phyloP scores from a whole-genome alignment of 345 rosid species.

The Lumnitzera racemosa region DNA sequence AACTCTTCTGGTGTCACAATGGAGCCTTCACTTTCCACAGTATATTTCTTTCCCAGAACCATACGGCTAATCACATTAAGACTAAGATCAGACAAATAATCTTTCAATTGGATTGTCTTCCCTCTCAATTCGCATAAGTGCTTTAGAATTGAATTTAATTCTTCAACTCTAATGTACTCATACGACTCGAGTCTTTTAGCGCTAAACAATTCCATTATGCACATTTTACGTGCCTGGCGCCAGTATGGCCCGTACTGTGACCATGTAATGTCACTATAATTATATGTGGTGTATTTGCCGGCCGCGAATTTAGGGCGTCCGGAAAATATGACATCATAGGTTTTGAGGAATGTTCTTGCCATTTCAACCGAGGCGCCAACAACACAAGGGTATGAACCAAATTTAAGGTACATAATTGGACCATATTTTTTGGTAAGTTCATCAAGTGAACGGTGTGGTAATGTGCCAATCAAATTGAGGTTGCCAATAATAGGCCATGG shows the following conservation, averaged over 20 bases:
- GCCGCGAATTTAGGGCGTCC: slow-evolving; percentile 45
- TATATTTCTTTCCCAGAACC: slow-evolving; percentile 60
- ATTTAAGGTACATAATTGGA: slow-evolving; percentile 44
- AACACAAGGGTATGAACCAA: slow-evolving; percentile 44
- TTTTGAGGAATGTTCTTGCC: slow-evolving; percentile 46
- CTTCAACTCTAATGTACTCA: slow-evolving; percentile 51
- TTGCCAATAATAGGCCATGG: slow-evolving; percentile 68
- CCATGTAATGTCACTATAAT: slow-evolving; percentile 55
- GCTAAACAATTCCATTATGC: slow-evolving; percentile 52
- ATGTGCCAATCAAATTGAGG: slow-evolving; percentile 51
- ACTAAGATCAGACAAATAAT: slow-evolving; percentile 33
- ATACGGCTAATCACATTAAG: slow-evolving; percentile 53
- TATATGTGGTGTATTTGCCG: slow-evolving; percentile 61
- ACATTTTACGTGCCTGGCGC: slow-evolving; percentile 64
- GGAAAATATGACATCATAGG: slow-evolving; percentile 37
- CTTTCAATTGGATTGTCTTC: slow-evolving; percentile 25
- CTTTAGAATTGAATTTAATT: slow-evolving; percentile 22
- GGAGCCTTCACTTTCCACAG: slow-evolving; percentile 14
- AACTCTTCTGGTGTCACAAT: slow-evolving; percentile 48
- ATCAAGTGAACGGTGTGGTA: slow-evolving; percentile 60
- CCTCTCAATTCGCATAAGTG: slow-evolving; percentile 15
- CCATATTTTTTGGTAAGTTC: slow-evolving; percentile 49
- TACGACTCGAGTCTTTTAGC: slow-evolving; percentile 49
- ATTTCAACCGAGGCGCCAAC: slow-evolving; percentile 50
- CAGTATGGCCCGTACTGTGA: slow-evolving; percentile 60